A percentile compares a stretch with the other conserved stretches of the same genome.
Evolutionary conservation across 1,284 basidiomycete species (phyloP).

Genomic region (Uromyces viciae-fabae): DNA sequence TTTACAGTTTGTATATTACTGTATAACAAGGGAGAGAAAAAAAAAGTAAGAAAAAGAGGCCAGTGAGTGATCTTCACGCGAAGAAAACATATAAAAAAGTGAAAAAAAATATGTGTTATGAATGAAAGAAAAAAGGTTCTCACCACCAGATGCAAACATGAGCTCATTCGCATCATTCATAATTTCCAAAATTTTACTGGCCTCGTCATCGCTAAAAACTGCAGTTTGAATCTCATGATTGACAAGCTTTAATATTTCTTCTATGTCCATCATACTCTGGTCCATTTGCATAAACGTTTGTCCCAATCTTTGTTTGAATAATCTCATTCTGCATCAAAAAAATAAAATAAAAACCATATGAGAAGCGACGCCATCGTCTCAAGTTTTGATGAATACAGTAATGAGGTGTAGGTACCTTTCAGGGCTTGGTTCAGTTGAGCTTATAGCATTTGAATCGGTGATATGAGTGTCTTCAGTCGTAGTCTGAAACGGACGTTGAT

Average conservation of each 20-base stretch:
- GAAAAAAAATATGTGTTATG: not conserved
- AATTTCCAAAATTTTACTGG: constrained; percentile 58
- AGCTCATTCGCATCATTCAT: constrained; percentile 83
- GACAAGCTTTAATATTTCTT: constrained; percentile 68
- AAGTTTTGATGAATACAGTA: not conserved
- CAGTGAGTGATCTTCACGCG: not conserved
- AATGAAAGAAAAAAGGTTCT: constrained; percentile 1
- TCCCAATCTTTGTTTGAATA: constrained; percentile 73
- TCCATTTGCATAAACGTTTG: constrained; percentile 68
- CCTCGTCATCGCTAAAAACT: constrained; percentile 60
- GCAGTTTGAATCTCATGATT: constrained; percentile 68
- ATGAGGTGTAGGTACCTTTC: constrained; percentile 28
- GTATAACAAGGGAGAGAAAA: not conserved
- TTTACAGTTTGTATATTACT: not conserved
- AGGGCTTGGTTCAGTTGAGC: not conserved
- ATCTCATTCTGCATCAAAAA: constrained; percentile 61
- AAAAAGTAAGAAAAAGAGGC: not conserved
- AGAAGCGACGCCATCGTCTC: constrained; percentile 47
- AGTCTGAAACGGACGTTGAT: not conserved
- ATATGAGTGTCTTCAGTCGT: constrained; percentile 12
- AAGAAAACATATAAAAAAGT: not conserved
- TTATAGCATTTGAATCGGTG: constrained; percentile 1
- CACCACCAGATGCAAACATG: constrained; percentile 73
- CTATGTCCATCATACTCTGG: constrained; percentile 65
- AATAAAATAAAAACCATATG: constrained; percentile 48